Percentiles rank a stretch among this genome's conserved stretches.
These are phyloP conservation scores for Fonsecaea nubica DNA, from an alignment of 2,329 filamentous ascomycete species.

Conservation along the genomic window DNA sequence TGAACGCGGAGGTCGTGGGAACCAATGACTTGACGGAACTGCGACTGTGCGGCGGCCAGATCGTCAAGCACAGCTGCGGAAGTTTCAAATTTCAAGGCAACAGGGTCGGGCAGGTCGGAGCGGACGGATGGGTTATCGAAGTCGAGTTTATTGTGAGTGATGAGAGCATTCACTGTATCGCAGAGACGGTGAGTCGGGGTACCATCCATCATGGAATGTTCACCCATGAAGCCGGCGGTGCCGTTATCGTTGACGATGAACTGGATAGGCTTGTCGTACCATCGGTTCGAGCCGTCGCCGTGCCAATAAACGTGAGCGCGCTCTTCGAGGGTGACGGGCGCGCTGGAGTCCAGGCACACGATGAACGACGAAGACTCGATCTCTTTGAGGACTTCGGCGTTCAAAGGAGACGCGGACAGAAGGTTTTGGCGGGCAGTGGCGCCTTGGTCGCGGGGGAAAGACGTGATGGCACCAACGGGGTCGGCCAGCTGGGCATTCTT, in stretches of 20 bases:
- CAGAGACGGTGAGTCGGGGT: conserved; percentile 96
- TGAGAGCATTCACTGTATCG: conserved; percentile 89
- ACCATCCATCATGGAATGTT: conserved; percentile 99
- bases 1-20: conserved; percentile 92
- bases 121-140: conserved; percentile 79
- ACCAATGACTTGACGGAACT: conserved; percentile 82
- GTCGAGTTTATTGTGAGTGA: conserved; percentile 93
- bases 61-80: conserved; percentile 75
- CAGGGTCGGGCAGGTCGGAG: conserved; percentile 82
- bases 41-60: conserved; percentile 76
- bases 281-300: conserved; percentile 92
- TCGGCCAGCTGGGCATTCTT: conserved; percentile 74
- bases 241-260: conserved; percentile 99
- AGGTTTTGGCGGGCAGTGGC: conserved; percentile 80
- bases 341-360: conserved; percentile 89
- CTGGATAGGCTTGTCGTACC: conserved; percentile 97
- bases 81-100: conserved; percentile 77
- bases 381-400: conserved; percentile 76
- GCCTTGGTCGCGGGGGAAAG: conserved; percentile 93
- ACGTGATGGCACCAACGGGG: conserved; percentile 82
- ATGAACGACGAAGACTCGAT: conserved; percentile 91
- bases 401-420: conserved; percentile 76
- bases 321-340: conserved; percentile 92
- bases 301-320: conserved; percentile 98
- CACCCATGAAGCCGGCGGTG: conserved; percentile 95